Base-by-base conservation (phyloP, 345 rosid genomes). In the Lumnitzera littorea region DNA sequence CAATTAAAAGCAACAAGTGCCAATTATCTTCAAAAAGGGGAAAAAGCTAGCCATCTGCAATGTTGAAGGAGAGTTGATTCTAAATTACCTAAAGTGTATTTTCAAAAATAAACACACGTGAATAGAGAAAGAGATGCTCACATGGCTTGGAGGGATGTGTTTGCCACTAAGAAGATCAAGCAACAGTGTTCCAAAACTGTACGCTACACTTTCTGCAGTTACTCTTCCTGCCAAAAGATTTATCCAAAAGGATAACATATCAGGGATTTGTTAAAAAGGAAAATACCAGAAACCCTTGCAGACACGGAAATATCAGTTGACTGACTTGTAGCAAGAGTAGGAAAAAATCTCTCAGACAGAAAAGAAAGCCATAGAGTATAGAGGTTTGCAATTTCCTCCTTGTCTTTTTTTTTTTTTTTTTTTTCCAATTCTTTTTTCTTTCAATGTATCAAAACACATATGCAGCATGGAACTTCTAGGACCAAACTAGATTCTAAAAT, bases 71-170 rank as follows among this genome's bases (percentile, higher is more conserved):
- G 43, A 36, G 43, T 36, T 36, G 43, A 36, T 36, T 36, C 43
- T 9, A 36, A 36, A 36, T 5, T 36, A 36, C 43, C 43, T 36
- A 9, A 36, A 36, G 43, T 36, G 43, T 5, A 36, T 36, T 36
- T 36, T 9, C 9, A 36, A 36, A 36, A 36, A 36, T 36, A 36
- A 36, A 36, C 7, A 36, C 43, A 59, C 13, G 15, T 43, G 47
- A 47, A 13, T 27, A 41, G 50, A 47, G 62, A 31, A 50, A 49
- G 50, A 12, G 60, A 41, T 46, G 8, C 73, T 76, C 60, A 77
- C 81, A 62, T 77, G 81, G 51, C 78, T 77, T 20, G 81, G 81
- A 14, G 81, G 81, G 25, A 77, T 77, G 62, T 77, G 81, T 48
- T 77, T 77, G 27, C 81, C 81, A 48, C 81, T 77, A 23, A 77